Base-by-base conservation (phyloP, 2,329 filamentous ascomycete genomes). In the Xylariaceae sp. region DNA sequence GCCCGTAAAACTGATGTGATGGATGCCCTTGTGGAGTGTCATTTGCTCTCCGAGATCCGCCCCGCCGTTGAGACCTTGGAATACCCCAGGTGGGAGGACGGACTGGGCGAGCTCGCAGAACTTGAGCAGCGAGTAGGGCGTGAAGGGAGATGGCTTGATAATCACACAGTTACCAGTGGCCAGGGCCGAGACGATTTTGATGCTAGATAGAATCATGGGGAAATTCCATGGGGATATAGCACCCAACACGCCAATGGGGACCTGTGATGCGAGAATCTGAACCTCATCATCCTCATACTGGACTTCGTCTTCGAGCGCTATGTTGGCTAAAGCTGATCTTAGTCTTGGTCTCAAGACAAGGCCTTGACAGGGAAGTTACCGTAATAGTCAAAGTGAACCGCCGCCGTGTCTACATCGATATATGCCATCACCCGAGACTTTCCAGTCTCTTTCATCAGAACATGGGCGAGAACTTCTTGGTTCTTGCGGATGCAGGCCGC, bases 171-270 rank as follows among this genome's bases (percentile, higher is more conserved):
- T 78, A 11, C 76, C 76, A 0, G 75, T 73, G 9, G 75, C 58
- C 2, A 80, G 53, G 1, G 74, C 70, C 0, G 73, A 63, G 1
- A 59, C 64, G 17, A 79, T 64, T 57, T 81, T 81, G 35, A 73
- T 63, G 38, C 68, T 66, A 11, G 68, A 65, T 2, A 73, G 60
- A 41, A 70, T 64, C 19, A 73, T 49, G 2, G 71, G 71, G 49
- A 72, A 81, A 56, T 82, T 82, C 78, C 79, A 82, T 1, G 78
- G 77, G 18, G 74, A 73, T 50, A 81, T 81, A 43, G 71, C 78
- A 11, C 66, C 74, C 2, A 69, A 64, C 4, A 75, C 65, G 26
- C 74, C 74, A 30, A 76, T 62, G 0, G 74, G 73, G 16, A 59
- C 57, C 50, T 70, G 68, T 3, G 64, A 69, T 2, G 64, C 64